phyloP scores from a whole-genome alignment of 768 basidiomycete genomes.

The Cubamyces sp. region DNA sequence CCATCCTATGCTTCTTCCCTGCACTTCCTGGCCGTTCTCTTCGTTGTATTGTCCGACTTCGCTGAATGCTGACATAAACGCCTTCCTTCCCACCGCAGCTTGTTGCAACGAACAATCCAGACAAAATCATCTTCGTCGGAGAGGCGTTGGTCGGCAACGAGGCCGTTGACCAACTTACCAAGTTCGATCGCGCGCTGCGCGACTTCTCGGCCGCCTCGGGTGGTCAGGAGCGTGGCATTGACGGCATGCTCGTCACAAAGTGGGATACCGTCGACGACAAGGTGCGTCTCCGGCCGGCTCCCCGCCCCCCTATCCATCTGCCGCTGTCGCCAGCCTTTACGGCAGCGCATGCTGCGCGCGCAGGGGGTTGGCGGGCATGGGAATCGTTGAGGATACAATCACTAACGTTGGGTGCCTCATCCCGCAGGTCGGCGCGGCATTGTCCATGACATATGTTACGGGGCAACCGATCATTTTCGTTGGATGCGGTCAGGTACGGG shows the following conservation, averaged over 20 bases:
- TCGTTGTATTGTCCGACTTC: not conserved
- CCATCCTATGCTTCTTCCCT: not conserved
- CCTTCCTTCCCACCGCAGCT: constrained; percentile 50
- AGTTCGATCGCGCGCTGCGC: constrained; percentile 92
- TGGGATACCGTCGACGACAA: constrained; percentile 99
- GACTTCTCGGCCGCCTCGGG: constrained; percentile 83
- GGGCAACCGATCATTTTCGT: constrained; percentile 99
- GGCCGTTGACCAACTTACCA: constrained; percentile 95
- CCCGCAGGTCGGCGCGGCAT: constrained; percentile 88
- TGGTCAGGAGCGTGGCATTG: constrained; percentile 86
- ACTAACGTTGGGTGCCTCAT: not conserved
- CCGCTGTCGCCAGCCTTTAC: not conserved
- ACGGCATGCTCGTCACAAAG: constrained; percentile 98
- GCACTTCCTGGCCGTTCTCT: not conserved
- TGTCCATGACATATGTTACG: constrained; percentile 99
- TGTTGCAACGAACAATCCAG: constrained; percentile 90
- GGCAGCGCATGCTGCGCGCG: no score
- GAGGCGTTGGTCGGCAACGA: constrained; percentile 99
- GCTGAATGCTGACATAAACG: not conserved
- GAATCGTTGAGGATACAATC: not conserved
- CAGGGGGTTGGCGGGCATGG: not conserved
- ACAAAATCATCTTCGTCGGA: constrained; percentile 98
- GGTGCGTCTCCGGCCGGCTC: constrained; percentile 46
- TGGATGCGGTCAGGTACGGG: constrained; percentile 90
- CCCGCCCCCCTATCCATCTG: not conserved